Conservation (phyloP, 257 asterid genomes). For the Voacanga thouarsii region DNA sequence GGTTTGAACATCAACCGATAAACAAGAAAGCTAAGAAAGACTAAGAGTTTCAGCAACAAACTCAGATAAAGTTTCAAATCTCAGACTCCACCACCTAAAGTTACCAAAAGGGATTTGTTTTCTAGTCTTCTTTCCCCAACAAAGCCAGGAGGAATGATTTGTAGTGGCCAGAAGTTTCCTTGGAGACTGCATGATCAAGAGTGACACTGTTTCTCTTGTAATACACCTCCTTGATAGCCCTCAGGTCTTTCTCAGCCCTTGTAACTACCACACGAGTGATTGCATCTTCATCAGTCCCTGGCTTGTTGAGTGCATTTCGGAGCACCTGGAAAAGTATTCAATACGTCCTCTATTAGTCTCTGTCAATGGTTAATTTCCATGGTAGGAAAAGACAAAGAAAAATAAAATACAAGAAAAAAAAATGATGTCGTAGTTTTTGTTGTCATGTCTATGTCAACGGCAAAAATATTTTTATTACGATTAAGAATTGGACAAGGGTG, state of each 20-base stretch:
- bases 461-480: no score
- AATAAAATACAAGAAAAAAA: no score
- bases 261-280: conserved; percentile 60
- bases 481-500: no score
- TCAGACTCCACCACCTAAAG: neutral
- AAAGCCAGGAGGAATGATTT: conserved; percentile 60
- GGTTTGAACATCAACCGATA: no score
- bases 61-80: neutral
- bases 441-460: no score
- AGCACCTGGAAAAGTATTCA: conserved; percentile 29
- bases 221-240: conserved; percentile 46
- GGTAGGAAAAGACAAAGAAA: no score
- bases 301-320: conserved; percentile 44
- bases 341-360: neutral
- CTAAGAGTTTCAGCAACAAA: no score
- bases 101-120: neutral
- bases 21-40: no score
- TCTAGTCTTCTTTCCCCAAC: conserved; percentile 42
- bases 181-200: conserved; percentile 56
- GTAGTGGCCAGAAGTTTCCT: conserved; percentile 73
- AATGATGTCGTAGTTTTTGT: no score
- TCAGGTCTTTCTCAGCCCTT: conserved; percentile 69
- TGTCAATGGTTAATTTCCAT: no score
- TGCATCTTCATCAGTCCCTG: conserved; percentile 60
- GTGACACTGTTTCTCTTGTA: conserved; percentile 60